Base-by-base conservation (phyloP, 352 stramenopile species). In the Phytophthora fragariaefolia region DNA sequence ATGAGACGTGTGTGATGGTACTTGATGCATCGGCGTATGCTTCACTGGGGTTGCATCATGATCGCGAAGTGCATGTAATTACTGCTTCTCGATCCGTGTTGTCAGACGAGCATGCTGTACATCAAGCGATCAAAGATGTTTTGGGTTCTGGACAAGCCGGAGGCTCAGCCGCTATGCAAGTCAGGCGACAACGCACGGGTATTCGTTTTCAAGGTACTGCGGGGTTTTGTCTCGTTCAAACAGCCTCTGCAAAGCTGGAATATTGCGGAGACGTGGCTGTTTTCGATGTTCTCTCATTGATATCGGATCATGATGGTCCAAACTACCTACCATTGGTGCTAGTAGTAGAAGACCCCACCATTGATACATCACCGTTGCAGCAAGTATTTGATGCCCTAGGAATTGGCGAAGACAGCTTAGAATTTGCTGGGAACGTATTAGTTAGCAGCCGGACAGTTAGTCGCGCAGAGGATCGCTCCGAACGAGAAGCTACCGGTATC, bases 31-130 rank as follows among this genome's bases (percentile, higher is more conserved):
- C 49, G 0, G 2, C 48, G 6, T 48, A 43, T 59, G 38, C 40
- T 13, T 47, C 46, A 23, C 22, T 57, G 7, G 50, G 61, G 6
- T 53, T 48, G 36, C 48, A 15, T 34, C 30, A 63, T 20, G 23
- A 49, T 9, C 61, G 55, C 9, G 61, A 74, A 51, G 9, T 71
- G 15, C 32, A 36, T 15, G 42, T 74, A 12, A 53, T 74, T 46
- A 42, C 36, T 12, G 28, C 50, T 30, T 60, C 30, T 7, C 27
- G 1, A 17, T 32, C 34, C 6, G 13, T 55, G 6, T 17, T 71
- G n/a, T 3, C n/a, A 13, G 61, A 74, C 24, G 50, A 67, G 15
- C 32, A 32, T 32, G 27, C 13, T 18, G 66, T 60, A 5, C 34
- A 52, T 3, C 42, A 53, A 45, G 13, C 34, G 13, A 45, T 74